phyloP scores from a whole-genome alignment of 2,329 filamentous ascomycete genomes.

The Colletotrichum sp. region DNA sequence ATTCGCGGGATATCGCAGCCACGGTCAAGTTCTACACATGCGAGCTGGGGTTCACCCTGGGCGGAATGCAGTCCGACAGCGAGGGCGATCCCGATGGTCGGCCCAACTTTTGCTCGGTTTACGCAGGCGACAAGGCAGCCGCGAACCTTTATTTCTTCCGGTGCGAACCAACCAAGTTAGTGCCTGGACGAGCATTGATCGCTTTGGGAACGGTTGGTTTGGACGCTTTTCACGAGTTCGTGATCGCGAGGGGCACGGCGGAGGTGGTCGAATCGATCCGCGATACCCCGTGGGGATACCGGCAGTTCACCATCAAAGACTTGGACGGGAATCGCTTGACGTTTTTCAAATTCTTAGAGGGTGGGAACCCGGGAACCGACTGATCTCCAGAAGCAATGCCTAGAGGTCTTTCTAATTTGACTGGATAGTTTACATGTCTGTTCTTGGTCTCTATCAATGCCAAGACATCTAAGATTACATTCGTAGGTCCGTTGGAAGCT shows the following conservation, averaged over 20 bases:
- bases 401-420: neutral
- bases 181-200: neutral
- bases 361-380: conserved; percentile 1
- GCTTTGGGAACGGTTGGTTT: neutral
- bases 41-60: neutral
- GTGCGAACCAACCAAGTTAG: neutral
- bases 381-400: neutral
- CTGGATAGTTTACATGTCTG: neutral
- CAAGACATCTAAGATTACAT: neutral
- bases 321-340: neutral
- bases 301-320: conserved; percentile 3
- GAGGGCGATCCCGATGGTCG: neutral
- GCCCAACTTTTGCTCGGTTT: conserved; percentile 5
- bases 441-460: neutral
- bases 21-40: neutral
- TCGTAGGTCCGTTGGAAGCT: neutral
- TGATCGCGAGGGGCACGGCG: neutral
- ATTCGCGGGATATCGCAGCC: neutral
- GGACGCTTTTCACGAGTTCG: neutral
- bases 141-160: conserved; percentile 13
- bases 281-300: neutral
- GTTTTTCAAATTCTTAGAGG: conserved; percentile 7
- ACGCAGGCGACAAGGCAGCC: neutral
- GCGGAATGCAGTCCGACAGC: neutral
- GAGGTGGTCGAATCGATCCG: neutral